Percentiles rank a stretch among this genome's conserved stretches.
Evolutionary conservation across 2,329 filamentous ascomycete genomes (phyloP).

Genomic region (Apiospora rasikravindrae): DNA sequence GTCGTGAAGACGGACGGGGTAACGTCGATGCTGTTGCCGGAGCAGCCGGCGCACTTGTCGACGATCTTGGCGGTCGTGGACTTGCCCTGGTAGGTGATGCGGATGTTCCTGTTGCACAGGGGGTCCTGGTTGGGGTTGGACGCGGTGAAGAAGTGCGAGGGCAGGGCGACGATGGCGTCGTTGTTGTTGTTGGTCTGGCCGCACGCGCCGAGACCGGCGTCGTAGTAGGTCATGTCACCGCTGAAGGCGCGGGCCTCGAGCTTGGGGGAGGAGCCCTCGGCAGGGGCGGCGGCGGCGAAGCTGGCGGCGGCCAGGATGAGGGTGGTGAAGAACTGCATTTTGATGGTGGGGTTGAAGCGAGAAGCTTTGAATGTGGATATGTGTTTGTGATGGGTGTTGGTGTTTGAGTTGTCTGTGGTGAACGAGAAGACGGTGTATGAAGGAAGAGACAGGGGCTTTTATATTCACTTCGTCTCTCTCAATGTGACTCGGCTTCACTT

Average conservation of each 20-base stretch:
- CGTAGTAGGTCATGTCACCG: slow-evolving; percentile 23
- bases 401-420: background rate
- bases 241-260: slow-evolving; percentile 14
- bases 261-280: background rate
- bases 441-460: background rate
- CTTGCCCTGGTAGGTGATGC: slow-evolving; percentile 29
- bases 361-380: background rate
- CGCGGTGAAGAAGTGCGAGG: slow-evolving; percentile 4
- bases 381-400: background rate
- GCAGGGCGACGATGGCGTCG: slow-evolving; percentile 21
- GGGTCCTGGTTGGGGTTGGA: slow-evolving; percentile 29
- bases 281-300: background rate
- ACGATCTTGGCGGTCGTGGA: slow-evolving; percentile 34
- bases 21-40: slow-evolving; percentile 36
- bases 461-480: background rate
- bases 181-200: slow-evolving; percentile 17
- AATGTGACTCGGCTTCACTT: background rate
- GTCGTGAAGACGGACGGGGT: slow-evolving; percentile 36
- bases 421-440: background rate
- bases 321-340: background rate
- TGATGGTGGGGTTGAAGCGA: background rate
- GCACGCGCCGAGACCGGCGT: slow-evolving; percentile 21
- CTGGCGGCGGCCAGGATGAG: background rate
- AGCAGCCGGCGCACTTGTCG: slow-evolving; percentile 39
- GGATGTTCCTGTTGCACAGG: slow-evolving; percentile 21